Conservation (phyloP, 2,329 filamentous ascomycete genomes). For the Pyrenophora teres region DNA sequence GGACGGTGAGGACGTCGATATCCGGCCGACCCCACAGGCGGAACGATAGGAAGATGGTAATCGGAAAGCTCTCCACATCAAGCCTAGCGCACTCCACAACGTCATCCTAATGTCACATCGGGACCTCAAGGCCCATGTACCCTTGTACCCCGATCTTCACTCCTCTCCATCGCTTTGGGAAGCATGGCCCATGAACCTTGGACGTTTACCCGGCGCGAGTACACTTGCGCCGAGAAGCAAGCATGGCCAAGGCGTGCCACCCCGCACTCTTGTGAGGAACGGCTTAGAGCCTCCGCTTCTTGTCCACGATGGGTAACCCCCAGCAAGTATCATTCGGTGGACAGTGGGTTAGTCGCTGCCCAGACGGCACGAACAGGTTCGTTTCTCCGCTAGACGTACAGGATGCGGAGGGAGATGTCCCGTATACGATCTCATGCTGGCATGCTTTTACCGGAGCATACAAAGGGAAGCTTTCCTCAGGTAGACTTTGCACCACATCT, state of each 20-base stretch:
- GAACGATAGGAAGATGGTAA: conserved; percentile 4
- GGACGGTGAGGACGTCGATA: neutral
- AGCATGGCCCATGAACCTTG: neutral
- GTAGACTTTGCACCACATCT: neutral
- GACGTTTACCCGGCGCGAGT: neutral
- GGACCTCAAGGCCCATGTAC: neutral
- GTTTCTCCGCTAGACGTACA: conserved; percentile 13
- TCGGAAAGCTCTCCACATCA: neutral
- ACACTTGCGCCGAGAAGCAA: conserved; percentile 9
- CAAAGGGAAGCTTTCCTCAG: conserved; percentile 4
- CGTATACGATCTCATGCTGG: neutral
- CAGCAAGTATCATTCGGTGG: neutral
- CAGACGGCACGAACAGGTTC: conserved; percentile 6
- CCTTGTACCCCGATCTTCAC: conserved; percentile 1
- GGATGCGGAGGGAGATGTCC: conserved; percentile 8
- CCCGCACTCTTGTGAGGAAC: conserved; percentile 26
- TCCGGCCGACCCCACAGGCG: conserved; percentile 1
- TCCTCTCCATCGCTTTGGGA: neutral
- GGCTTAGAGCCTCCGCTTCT: conserved; percentile 15
- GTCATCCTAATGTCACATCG: conserved; percentile 1
- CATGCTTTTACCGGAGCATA: neutral
- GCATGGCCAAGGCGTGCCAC: conserved; percentile 26
- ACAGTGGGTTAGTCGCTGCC: conserved; percentile 12
- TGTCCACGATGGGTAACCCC: conserved; percentile 10
- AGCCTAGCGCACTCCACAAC: conserved; percentile 3